These are phyloP conservation scores for Phytopythium kandeliae DNA, from an alignment of 352 stramenopile genomes.

Conservation along the genomic window DNA sequence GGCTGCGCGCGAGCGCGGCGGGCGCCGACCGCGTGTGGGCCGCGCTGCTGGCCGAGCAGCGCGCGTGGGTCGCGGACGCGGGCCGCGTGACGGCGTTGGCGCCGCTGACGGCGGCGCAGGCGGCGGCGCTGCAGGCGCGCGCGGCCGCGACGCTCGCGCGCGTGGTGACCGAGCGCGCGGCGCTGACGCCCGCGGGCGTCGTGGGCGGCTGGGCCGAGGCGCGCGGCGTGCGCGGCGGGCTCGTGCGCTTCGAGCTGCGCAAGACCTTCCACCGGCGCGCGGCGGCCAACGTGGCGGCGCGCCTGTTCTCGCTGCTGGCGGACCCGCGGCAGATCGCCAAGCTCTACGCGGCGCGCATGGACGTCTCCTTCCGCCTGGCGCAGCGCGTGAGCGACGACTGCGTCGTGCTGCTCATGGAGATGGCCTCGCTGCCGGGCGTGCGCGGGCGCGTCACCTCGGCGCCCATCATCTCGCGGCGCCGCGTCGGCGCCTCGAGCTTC, in stretches of 20 bases:
- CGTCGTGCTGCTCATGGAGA: slow-evolving; percentile 9
- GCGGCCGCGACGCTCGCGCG: background rate
- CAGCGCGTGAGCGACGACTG: slow-evolving; percentile 8
- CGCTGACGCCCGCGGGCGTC: background rate
- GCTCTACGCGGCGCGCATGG: slow-evolving; percentile 1
- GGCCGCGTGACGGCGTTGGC: slow-evolving; percentile 2
- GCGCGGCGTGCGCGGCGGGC: slow-evolving; percentile 2
- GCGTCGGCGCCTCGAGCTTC: background rate
- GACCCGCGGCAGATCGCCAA: slow-evolving; percentile 2
- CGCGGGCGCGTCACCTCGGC: slow-evolving; percentile 1
- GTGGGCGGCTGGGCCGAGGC: slow-evolving; percentile 6
- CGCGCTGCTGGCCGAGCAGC: slow-evolving; percentile 5
- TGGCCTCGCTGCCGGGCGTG: background rate
- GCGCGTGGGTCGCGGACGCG: background rate
- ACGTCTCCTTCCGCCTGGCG: slow-evolving; percentile 1
- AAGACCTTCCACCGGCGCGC: slow-evolving; percentile 4
- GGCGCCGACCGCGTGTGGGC: background rate
- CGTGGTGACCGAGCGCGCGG: background rate
- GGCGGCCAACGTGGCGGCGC: background rate
- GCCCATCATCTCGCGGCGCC: slow-evolving; percentile 4
- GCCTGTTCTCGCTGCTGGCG: slow-evolving; percentile 2
- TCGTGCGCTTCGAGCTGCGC: slow-evolving; percentile 4
- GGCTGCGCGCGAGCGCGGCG: background rate
- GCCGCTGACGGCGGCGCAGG: slow-evolving; percentile 4
- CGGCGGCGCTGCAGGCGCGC: background rate